These are phyloP conservation scores for Lentinula edodes DNA, from an alignment of 768 basidiomycete species.

Conservation along the genomic window DNA sequence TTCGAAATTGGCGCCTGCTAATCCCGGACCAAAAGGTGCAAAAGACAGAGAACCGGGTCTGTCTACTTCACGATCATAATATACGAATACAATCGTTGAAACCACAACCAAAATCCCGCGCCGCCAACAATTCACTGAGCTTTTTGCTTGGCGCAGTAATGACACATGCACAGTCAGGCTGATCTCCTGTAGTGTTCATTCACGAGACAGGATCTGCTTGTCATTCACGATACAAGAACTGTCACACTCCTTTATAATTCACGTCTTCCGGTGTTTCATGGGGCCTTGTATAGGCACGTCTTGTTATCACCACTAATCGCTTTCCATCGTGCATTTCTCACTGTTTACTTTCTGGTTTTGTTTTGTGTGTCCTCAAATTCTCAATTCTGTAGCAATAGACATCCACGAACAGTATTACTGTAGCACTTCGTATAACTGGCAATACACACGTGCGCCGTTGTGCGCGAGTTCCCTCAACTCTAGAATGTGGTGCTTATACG, in stretches of 20 bases:
- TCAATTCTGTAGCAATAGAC: slow-evolving; percentile 30
- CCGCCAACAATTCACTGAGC: neutral
- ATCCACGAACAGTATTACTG: slow-evolving; percentile 17
- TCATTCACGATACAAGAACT: slow-evolving; percentile 7
- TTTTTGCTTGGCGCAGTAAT: neutral
- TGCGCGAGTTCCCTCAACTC: slow-evolving; percentile 11
- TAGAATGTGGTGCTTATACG: too few species aligned
- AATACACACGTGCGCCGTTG: slow-evolving; percentile 28
- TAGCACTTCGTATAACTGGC: slow-evolving; percentile 29
- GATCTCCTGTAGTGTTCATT: slow-evolving; percentile 1
- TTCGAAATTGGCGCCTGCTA: neutral
- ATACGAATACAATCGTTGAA: neutral
- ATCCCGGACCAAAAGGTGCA: neutral
- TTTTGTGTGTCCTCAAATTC: slow-evolving; percentile 10
- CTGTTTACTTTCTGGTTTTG: slow-evolving; percentile 11
- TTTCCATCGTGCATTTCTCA: slow-evolving; percentile 8
- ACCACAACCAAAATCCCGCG: neutral
- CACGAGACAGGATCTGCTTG: slow-evolving; percentile 6
- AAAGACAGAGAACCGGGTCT: neutral
- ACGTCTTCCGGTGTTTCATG: slow-evolving; percentile 2
- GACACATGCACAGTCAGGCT: neutral
- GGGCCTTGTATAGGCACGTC: slow-evolving; percentile 11
- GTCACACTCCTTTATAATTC: slow-evolving; percentile 7
- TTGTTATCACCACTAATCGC: slow-evolving; percentile 8
- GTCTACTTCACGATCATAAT: slow-evolving; percentile 7